Evolutionary conservation across 73 alveolate genomes (phyloP).

Genomic region (Uronychia binucleata): DNA sequence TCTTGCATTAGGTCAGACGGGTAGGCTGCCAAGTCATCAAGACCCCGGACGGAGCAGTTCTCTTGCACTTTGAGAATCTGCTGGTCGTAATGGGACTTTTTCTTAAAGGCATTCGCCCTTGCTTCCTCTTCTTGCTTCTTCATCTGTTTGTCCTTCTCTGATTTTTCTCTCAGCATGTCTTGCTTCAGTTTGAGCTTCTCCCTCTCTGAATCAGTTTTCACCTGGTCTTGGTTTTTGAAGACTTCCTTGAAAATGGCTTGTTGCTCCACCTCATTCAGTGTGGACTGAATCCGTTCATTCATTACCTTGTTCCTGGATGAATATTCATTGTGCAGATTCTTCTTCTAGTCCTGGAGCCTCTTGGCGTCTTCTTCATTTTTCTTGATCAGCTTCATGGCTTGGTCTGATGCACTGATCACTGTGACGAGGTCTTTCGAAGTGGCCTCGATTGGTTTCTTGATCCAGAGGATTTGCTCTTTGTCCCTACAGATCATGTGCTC

Average conservation of each 20-base stretch:
- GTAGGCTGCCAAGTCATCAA: neutral
- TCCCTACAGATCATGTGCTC: neutral
- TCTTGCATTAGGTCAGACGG: neutral
- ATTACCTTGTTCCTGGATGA: conserved; percentile 15
- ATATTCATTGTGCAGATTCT: neutral
- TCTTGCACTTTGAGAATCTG: conserved; percentile 3
- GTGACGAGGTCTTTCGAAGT: too few relatives aligned
- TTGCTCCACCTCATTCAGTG: conserved; percentile 32
- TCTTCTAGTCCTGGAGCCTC: too few relatives aligned
- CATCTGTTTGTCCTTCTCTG: neutral
- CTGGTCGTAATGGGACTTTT: conserved; percentile 12
- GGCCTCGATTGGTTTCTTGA: too few relatives aligned
- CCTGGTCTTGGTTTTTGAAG: conserved; percentile 15
- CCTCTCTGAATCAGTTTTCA: neutral
- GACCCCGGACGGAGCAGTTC: conserved; percentile 10
- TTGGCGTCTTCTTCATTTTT: too few relatives aligned
- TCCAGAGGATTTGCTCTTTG: too few relatives aligned
- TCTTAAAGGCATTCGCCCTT: neutral
- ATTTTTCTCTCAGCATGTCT: neutral
- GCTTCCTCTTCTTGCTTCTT: neutral
- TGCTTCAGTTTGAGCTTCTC: conserved; percentile 4
- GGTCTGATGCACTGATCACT: too few relatives aligned
- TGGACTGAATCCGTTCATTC: conserved; percentile 11
- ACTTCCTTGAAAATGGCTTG: conserved; percentile 31
- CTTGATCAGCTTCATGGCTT: too few relatives aligned